Evolutionary conservation across 1,284 basidiomycete genomes (phyloP), one percentile per base, ranked within the genome.

Genomic region (Marasmius fiardii): DNA sequence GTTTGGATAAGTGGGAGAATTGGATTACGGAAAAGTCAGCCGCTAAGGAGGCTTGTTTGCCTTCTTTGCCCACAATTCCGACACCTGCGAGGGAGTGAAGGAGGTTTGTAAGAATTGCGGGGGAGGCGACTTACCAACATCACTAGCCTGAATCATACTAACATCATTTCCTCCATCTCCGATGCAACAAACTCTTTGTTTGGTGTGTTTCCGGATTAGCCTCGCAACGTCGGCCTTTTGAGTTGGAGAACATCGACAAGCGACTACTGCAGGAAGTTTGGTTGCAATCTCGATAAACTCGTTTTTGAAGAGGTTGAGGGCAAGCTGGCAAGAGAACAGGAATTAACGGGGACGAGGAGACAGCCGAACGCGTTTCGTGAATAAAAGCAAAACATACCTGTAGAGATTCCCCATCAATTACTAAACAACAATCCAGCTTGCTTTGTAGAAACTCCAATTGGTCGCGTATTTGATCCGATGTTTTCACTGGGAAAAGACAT

Each of bases 21-120:
- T 99, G 97, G 3, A 86, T 95, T 60, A 99, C 91, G 3, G 93
- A 96, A 67, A 99, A 99, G 71, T 99, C 97, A 12, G 97, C 97
- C 0, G 97, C 96, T 1, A 99, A 82, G 0, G 95, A 97, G 0
- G 97, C 97, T 71, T 99, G 97, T 70, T 93, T 96, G 14, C 97
- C 97, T 76, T 99, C 97, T 70, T 99, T 99, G 16, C 97, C 97
- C 6, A 98, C 95, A 59, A 99, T 99, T 31, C 97, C 97, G 31
- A 99, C 84, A 34, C 95, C 95, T 94, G 57, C 2, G 20, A 56
- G 47, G 49, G 33, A 56, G 26, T 18, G 43, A 44, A 11, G 34
- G 24, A 56, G 26, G 33, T 53, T 49, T 41, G 14, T 45, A 39
- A 31, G 34, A 23, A 2, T 23, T 33, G 53, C 20, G 45, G 34